These are phyloP conservation scores for Podospora tetraspora DNA, from an alignment of 495 filamentous ascomycete species.

Conservation along the genomic window DNA sequence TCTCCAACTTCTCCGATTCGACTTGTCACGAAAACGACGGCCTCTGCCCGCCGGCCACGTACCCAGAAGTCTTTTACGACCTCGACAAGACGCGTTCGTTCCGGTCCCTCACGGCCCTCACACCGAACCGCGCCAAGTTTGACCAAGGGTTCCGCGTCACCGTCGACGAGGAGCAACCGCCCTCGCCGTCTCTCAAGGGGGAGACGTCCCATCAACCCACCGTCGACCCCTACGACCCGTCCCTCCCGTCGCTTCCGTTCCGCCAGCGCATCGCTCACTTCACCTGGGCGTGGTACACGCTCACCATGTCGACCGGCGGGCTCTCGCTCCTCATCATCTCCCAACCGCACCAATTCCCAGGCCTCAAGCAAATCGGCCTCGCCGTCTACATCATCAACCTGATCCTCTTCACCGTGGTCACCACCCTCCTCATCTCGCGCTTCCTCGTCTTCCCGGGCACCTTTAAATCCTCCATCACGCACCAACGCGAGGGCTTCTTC, in stretches of 20 bases:
- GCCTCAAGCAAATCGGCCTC: slow-evolving; percentile 55
- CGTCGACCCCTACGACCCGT: background rate
- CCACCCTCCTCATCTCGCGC: slow-evolving; percentile 47
- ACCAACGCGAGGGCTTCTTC: slow-evolving; percentile 63
- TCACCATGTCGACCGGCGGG: slow-evolving; percentile 65
- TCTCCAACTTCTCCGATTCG: slow-evolving; percentile 5
- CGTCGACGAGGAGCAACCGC: background rate
- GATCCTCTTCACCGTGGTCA: slow-evolving; percentile 52
- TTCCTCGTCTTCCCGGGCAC: slow-evolving; percentile 52
- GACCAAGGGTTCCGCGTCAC: background rate
- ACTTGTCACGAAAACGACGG: slow-evolving; percentile 1
- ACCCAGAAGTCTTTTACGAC: slow-evolving; percentile 3
- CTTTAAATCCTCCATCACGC: slow-evolving; percentile 50
- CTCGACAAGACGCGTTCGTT: slow-evolving; percentile 6
- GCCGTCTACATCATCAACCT: slow-evolving; percentile 61
- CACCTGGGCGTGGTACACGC: slow-evolving; percentile 69
- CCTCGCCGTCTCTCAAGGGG: background rate
- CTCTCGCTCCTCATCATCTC: slow-evolving; percentile 56
- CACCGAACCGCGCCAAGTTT: slow-evolving; percentile 8
- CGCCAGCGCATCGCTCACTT: slow-evolving; percentile 54
- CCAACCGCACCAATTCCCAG: slow-evolving; percentile 55
- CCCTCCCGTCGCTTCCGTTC: slow-evolving; percentile 17
- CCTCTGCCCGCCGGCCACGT: background rate
- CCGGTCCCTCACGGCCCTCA: slow-evolving; percentile 5
- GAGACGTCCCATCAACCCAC: background rate